Conservation (phyloP, 2,329 filamentous ascomycete genomes). For the Colletotrichum sojae region DNA sequence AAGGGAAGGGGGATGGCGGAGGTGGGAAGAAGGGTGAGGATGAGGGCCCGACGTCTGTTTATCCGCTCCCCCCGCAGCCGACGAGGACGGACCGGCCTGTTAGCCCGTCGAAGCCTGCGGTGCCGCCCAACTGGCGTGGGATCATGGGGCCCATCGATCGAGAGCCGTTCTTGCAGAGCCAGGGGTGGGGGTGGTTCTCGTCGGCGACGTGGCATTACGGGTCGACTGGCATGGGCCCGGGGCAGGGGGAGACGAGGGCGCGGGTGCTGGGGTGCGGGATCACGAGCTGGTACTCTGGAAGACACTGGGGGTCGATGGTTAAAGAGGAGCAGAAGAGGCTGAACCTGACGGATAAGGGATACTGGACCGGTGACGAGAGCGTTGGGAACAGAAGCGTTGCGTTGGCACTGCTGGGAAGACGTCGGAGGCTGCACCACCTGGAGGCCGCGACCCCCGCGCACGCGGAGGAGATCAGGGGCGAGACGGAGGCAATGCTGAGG, state of each 20-base stretch:
- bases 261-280: constrained; percentile 58
- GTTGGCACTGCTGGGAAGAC: constrained; percentile 52
- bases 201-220: constrained; percentile 61
- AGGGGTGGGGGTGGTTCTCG: constrained; percentile 61
- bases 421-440: constrained; percentile 55
- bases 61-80: constrained; percentile 54
- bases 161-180: constrained; percentile 57
- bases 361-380: constrained; percentile 51
- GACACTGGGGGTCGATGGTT: constrained; percentile 43
- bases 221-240: constrained; percentile 52
- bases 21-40: constrained; percentile 1
- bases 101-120: constrained; percentile 51
- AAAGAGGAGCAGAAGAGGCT: constrained; percentile 53
- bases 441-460: constrained; percentile 49
- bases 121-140: constrained; percentile 55
- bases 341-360: constrained; percentile 58
- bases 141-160: constrained; percentile 39
- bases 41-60: constrained; percentile 46
- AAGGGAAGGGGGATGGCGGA: constrained; percentile 21
- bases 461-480: constrained; percentile 50
- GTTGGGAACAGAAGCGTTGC: constrained; percentile 46
- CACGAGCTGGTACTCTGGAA: constrained; percentile 60
- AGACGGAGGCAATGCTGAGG: constrained; percentile 50
- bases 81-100: constrained; percentile 53
- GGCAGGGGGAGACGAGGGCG: constrained; percentile 58